Evolutionary conservation across 495 filamentous ascomycete genomes (phyloP).

Genomic region (Bacidia rubella): DNA sequence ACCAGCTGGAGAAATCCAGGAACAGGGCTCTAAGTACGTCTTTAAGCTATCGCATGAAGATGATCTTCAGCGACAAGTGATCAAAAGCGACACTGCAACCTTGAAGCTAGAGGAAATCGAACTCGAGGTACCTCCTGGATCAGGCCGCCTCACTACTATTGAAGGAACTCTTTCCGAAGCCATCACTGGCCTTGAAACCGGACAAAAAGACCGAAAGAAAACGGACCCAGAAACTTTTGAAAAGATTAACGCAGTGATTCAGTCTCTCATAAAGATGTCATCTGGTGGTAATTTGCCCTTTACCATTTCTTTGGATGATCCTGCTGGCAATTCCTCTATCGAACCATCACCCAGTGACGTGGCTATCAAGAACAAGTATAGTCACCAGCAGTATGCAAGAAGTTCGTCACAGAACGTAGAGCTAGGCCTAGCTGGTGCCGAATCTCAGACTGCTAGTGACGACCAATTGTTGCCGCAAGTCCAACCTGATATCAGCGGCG

Average conservation of each 20-base stretch:
- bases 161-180: constrained; percentile 74
- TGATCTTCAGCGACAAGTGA: constrained; percentile 73
- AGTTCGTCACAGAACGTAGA: constrained; percentile 73
- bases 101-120: constrained; percentile 75
- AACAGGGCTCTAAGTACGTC: constrained; percentile 68
- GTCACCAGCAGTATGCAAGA: constrained; percentile 63
- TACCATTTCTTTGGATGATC: constrained; percentile 72
- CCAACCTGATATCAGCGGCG: constrained; percentile 15
- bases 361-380: constrained; percentile 55
- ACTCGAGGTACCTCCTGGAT: constrained; percentile 79
- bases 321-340: constrained; percentile 94
- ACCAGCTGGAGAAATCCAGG: constrained; percentile 78
- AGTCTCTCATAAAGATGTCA: constrained; percentile 57
- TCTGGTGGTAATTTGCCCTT: constrained; percentile 72
- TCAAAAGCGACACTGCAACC: constrained; percentile 76
- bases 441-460: constrained; percentile 1
- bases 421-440: constrained; percentile 42
- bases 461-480: constrained; percentile 12
- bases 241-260: constrained; percentile 60
- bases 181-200: constrained; percentile 57
- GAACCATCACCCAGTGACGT: constrained; percentile 65
- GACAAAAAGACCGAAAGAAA: constrained; percentile 59
- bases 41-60: constrained; percentile 51
- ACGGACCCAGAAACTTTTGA: constrained; percentile 59
- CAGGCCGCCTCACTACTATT: constrained; percentile 79